Conservation (phyloP, 208 protist species). For the Angomonas ambiguus region DNA sequence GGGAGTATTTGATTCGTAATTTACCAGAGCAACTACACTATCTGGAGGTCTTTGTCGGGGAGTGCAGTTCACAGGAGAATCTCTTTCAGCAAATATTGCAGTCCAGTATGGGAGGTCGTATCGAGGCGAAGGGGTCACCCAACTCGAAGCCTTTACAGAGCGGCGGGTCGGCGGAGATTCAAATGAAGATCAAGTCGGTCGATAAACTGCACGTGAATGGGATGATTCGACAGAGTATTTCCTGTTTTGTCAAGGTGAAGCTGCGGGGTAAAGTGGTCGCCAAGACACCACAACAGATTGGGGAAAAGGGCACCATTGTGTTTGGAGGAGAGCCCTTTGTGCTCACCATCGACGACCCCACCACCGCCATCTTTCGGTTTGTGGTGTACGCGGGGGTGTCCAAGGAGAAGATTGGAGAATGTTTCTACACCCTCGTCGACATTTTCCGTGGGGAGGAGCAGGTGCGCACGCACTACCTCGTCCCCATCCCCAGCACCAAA, state of each 20-base stretch:
- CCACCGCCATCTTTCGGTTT: constrained; percentile 39
- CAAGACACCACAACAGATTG: constrained; percentile 26
- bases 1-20: constrained; percentile 34
- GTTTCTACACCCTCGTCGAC: constrained; percentile 50
- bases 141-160: background rate
- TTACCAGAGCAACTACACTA: constrained; percentile 57
- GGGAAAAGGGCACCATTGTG: constrained; percentile 38
- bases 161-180: constrained; percentile 13
- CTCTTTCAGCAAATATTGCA: constrained; percentile 31
- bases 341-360: constrained; percentile 43
- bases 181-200: constrained; percentile 44
- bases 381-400: constrained; percentile 22
- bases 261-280: constrained; percentile 32
- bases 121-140: background rate
- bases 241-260: constrained; percentile 56
- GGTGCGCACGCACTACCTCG: constrained; percentile 59
- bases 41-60: constrained; percentile 77
- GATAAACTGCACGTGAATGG: constrained; percentile 41
- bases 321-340: constrained; percentile 35
- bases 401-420: constrained; percentile 52
- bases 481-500: background rate
- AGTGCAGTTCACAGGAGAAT: constrained; percentile 46
- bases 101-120: constrained; percentile 7
- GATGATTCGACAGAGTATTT: constrained; percentile 26
- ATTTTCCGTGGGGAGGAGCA: constrained; percentile 44